Percentiles rank a stretch among this genome's conserved stretches.
Conservation (phyloP, 768 basidiomycete genomes). For the Sarcodon aspratus region DNA sequence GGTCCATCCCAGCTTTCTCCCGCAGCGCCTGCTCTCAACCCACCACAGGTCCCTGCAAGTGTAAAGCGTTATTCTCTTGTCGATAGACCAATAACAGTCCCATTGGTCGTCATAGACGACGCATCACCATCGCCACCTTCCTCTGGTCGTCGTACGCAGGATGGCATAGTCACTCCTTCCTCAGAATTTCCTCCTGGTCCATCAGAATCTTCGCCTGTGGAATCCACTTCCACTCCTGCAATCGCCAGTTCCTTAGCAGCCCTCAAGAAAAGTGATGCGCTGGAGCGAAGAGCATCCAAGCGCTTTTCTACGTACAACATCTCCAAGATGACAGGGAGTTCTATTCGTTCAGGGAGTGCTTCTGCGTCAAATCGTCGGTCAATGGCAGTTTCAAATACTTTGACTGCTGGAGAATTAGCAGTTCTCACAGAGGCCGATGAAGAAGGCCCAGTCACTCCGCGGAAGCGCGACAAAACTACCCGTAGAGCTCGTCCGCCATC, state of each 20-base stretch:
- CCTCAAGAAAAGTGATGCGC: constrained; percentile 72
- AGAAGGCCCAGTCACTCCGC: constrained; percentile 21
- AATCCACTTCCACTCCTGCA: constrained; percentile 38
- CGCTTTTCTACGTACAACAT: constrained; percentile 94
- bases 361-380: constrained; percentile 53
- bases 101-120: constrained; percentile 44
- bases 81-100: constrained; percentile 50
- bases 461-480: constrained; percentile 10
- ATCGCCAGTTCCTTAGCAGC: constrained; percentile 80
- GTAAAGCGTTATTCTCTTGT: constrained; percentile 75
- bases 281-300: constrained; percentile 89
- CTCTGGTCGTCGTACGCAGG: neutral
- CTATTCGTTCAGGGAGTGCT: constrained; percentile 18
- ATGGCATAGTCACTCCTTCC: neutral
- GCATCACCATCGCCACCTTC: constrained; percentile 16
- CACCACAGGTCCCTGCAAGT: constrained; percentile 42
- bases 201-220: constrained; percentile 23
- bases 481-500: constrained; percentile 10
- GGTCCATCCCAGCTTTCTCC: constrained; percentile 13
- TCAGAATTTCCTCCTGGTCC: neutral
- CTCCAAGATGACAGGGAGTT: constrained; percentile 76
- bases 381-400: constrained; percentile 40
- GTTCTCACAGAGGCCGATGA: constrained; percentile 70
- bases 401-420: constrained; percentile 63
- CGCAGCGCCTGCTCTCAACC: constrained; percentile 13